Base-by-base conservation (phyloP, 768 basidiomycete species). In the Tylopilus felleus region DNA sequence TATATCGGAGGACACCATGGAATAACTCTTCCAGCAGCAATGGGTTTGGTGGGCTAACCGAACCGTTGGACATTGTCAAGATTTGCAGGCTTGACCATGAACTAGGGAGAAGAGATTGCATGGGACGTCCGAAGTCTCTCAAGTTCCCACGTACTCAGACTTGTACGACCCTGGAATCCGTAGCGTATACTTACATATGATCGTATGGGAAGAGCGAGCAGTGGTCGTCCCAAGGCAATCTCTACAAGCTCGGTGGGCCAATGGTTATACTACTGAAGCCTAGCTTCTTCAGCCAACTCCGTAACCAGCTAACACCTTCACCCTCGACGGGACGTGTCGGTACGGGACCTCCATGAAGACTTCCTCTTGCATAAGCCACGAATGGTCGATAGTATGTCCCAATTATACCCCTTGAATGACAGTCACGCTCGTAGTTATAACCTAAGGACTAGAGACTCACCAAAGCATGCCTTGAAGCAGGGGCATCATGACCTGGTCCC, bases 401-500 rank as follows among this genome's bases (percentile, higher is more conserved):
- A 9, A 70, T 19, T 28, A 70, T 44, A 33, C 69, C 69, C 69
- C 69, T 70, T 36, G 16, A 49, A 51, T 35, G 31, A 49, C 8
- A 13, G 44, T 58, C 36, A 60, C 49, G 42, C 29, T 47, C 19
- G 31, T 3, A 16, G 17, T 29, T 31, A 39, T 6, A 10, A 25
- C 29, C 28, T 13, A 36, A 17, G 19, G 6, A 25, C 31, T 19
- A 25, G 33, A 54, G 19, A 23, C 84, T 61, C 57, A 88, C 87
- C 86, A 87, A 28, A 85, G 65, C 25, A 78, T 74, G 17, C 87
- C 87, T 64, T 88, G 88, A 27, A 86, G 31, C 8, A 90, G 64
- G 5, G 87, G 87, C 53, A 80, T 81, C 58, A 88, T 69, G 47
- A 89, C 72, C 61, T 89, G 86, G 71, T 90, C 87, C 49, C 83